Percentiles rank a stretch among this genome's conserved stretches.
Evolutionary conservation across 495 filamentous ascomycete species (phyloP).

Genomic region (Rhypophila decipiens): DNA sequence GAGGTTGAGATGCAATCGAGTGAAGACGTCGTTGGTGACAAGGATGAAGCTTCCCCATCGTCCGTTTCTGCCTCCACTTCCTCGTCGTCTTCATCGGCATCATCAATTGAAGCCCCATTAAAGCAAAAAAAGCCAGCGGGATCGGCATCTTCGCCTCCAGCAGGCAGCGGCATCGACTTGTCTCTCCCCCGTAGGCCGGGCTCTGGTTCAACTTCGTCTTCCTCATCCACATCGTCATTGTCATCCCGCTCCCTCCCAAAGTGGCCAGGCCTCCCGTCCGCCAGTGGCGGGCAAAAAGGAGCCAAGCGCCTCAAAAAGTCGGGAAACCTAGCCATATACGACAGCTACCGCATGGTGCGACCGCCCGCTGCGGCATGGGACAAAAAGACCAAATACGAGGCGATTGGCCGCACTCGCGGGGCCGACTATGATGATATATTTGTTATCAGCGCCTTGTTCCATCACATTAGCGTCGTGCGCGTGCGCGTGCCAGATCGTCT

Average conservation of each 20-base stretch:
- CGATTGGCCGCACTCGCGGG: slow-evolving; percentile 56
- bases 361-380: slow-evolving; percentile 69
- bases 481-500: slow-evolving; percentile 65
- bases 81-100: slow-evolving; percentile 4
- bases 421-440: slow-evolving; percentile 60
- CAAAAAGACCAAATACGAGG: slow-evolving; percentile 62
- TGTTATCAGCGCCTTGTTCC: slow-evolving; percentile 73
- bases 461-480: slow-evolving; percentile 71
- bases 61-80: slow-evolving; percentile 1
- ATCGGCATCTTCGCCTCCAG: neutral
- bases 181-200: slow-evolving; percentile 5
- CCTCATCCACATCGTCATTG: too few species aligned
- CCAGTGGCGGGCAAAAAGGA: slow-evolving; percentile 26
- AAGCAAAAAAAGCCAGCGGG: neutral
- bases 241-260: too few species aligned
- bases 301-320: slow-evolving; percentile 40
- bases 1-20: slow-evolving; percentile 41
- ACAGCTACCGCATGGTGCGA: slow-evolving; percentile 52
- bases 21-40: slow-evolving; percentile 36
- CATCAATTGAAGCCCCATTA: neutral
- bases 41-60: slow-evolving; percentile 25
- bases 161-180: neutral
- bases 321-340: slow-evolving; percentile 45
- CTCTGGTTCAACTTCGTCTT: neutral
- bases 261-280: neutral